Evolutionary conservation across 1,284 basidiomycete species (phyloP), one percentile per base, ranked within the genome.

Genomic region (Sphaerobolus stellatus): DNA sequence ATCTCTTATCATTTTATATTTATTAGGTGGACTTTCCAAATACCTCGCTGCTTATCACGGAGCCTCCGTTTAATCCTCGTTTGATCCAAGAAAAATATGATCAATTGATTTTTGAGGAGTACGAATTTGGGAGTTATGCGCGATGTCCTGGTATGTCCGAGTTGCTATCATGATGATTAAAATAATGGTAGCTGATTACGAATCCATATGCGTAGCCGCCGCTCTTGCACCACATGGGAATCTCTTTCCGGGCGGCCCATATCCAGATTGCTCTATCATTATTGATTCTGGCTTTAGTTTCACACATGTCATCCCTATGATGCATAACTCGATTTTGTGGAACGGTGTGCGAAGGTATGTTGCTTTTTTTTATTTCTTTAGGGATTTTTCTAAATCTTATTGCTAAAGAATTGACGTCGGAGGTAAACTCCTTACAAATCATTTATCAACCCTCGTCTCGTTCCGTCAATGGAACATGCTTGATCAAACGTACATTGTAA

Each of bases 401-500:
- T 36, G 56, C 50, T 18, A 9, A 64, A 94, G 94, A 60, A 83
- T 98, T 65, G 93, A 97, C 63, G 83, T 97, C 27, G 94, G 94
- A 50, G 95, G 95, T 49, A 97, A 97, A 71, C 78, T 98, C 13
- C 71, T 98, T 54, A 98, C 95, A 25, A 98, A 97, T 71, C 90
- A 96, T 51, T 79, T 98, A 31, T 97, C 98, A 66, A 92, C 95
- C 66, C 79, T 94, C 48, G 83, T 96, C 11, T 96, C 93, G 11
- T 98, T 92, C 70, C 85, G 93, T 29, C 95, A 98, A 66, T 96
- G 92, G 90, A 94, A 98, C 70, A 93, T 98, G 90, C 94, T 94
- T 84, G 94, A 98, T 66, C 90, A 97, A 72, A 94, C 92, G 1
- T 84, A 89, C 70, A 88, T 98, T 64, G 88, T 97, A 72, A 94